Evolutionary conservation across 225 moss, liverwort and hornwort genomes (phyloP), one percentile per base, ranked within the genome.

Genomic region (Antitrichia curtipendula): DNA sequence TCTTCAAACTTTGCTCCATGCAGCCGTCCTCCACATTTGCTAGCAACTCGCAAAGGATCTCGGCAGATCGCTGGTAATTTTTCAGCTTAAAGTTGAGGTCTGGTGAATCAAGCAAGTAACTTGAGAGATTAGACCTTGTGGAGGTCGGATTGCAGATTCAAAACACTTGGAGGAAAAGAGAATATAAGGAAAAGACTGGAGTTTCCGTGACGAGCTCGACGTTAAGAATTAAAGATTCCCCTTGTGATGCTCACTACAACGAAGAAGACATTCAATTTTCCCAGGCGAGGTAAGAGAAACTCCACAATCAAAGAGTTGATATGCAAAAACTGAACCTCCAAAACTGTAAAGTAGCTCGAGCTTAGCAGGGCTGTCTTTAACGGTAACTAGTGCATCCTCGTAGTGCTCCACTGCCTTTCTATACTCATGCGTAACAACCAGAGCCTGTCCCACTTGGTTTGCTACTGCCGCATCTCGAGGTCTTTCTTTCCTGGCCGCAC

Each of bases 21-120:
- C 90, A 88, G n/a, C 90, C 87, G 59, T 92, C 93, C 45, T 93
- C 94, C 75, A 93, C 95, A 57, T 83, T 94, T 82, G 90, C 91
- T 45, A 96, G 89, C 93, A 97, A 86, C 72, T 93, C 90, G 59
- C 93, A 92, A 74, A 96, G 86, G 60, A 95, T 80, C 75, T 86
- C 92, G 16, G 93, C 91, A 47, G 93, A 93, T 93, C 93, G 88
- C 78, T 95, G 89, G 76, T 95, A 95, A 57, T 92, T 93, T 87
- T 91, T 91, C 71, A 96, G 87, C 75, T 97, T 97, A 89, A 95
- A 97, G 73, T 89, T 95, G 86, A 96, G 91, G 59, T 96, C 97
- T 97, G 84, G 28, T 87, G 38, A 81, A 78, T 54, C 80, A 78
- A 73, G 60, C 77, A 75, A 43, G 58, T 56, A 59, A 40, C 8